Conservation (phyloP, 345 rosid species). For the Syzygium jambos region DNA sequence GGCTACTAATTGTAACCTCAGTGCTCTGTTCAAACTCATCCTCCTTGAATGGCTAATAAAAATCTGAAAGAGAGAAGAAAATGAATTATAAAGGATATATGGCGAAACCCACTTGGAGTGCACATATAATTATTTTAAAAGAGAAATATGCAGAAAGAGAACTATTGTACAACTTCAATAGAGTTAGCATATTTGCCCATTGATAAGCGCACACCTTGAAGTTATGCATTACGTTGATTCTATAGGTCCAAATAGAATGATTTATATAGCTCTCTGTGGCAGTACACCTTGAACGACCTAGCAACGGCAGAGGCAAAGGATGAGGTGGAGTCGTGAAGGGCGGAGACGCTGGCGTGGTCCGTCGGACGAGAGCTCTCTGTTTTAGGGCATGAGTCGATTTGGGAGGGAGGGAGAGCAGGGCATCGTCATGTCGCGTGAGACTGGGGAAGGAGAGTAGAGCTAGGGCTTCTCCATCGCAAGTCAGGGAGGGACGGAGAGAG, state of each 20-base stretch:
- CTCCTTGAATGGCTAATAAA: slow-evolving; percentile 85
- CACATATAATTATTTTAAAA: neutral
- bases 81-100: neutral
- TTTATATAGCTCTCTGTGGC: neutral
- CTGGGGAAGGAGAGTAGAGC: too few relatives aligned
- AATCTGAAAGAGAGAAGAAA: slow-evolving; percentile 35
- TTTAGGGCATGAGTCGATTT: too few relatives aligned
- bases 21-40: slow-evolving; percentile 85
- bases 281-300: neutral
- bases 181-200: neutral
- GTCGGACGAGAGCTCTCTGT: too few relatives aligned
- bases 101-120: neutral
- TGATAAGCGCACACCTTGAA: neutral
- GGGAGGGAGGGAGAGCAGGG: too few relatives aligned
- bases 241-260: neutral
- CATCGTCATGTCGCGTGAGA: too few relatives aligned
- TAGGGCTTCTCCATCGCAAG: too few relatives aligned
- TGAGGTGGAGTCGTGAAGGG: too few relatives aligned
- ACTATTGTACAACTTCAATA: neutral
- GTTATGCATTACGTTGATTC: neutral
- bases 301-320: too few relatives aligned
- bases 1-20: slow-evolving; percentile 74
- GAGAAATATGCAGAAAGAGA: neutral
- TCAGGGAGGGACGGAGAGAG: too few relatives aligned
- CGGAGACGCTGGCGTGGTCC: too few relatives aligned